Conservation (phyloP, 495 filamentous ascomycete genomes). For the Neurospora sp. region DNA sequence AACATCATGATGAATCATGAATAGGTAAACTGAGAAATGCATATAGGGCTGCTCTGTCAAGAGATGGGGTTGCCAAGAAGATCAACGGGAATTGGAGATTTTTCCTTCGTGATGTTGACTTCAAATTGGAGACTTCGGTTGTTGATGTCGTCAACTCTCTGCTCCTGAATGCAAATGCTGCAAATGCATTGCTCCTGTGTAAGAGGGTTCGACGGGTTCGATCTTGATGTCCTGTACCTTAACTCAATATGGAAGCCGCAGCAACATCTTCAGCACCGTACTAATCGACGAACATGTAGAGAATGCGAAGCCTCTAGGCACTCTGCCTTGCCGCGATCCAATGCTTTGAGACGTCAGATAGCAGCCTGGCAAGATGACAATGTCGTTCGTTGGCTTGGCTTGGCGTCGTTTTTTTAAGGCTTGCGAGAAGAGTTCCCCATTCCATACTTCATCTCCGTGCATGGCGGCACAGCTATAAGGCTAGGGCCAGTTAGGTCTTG, state of each 20-base stretch:
- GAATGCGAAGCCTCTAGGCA: not conserved
- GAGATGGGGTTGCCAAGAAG: not conserved
- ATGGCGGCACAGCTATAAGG: not conserved
- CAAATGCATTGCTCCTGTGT: not conserved
- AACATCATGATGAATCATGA: not conserved
- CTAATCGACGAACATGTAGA: too few relatives aligned
- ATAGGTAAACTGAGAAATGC: not conserved
- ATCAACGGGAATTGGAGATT: not conserved
- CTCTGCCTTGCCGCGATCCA: not conserved
- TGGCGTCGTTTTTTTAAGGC: not conserved
- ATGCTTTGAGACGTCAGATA: not conserved
- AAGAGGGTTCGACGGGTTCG: not conserved
- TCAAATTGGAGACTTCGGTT: not conserved
- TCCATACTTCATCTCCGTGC: not conserved
- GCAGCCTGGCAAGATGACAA: not conserved
- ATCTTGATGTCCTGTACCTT: not conserved
- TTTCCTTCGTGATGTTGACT: not conserved
- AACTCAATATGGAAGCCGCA: not conserved
- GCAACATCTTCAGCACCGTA: not conserved
- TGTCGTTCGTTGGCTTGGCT: not conserved
- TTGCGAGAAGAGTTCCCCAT: not conserved
- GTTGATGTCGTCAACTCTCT: not conserved
- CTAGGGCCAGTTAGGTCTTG: not conserved
- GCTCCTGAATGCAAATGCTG: not conserved
- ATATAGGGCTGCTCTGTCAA: not conserved